Evolutionary conservation across 1,284 basidiomycete genomes (phyloP).

Genomic region (Rhizoctonia solani): DNA sequence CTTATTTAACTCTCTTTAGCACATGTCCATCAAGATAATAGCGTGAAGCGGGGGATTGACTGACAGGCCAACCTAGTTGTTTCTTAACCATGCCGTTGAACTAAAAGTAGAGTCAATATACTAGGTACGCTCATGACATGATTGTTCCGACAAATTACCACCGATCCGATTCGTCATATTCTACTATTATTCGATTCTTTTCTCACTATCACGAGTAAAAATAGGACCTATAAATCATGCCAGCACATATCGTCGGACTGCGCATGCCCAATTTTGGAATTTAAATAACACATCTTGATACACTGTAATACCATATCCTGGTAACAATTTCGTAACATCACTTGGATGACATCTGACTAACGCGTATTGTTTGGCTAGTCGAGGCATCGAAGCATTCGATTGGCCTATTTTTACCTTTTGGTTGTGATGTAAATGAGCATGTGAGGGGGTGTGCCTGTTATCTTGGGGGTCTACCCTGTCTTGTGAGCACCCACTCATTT

Average conservation of each 20-base stretch:
- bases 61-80: too few relatives aligned
- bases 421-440: neutral
- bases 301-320: neutral
- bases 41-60: too few relatives aligned
- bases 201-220: neutral
- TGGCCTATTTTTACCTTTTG: neutral
- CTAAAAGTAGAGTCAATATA: too few relatives aligned
- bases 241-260: neutral
- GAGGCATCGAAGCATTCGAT: neutral
- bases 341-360: neutral
- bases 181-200: neutral
- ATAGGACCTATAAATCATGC: neutral
- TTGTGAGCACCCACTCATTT: neutral
- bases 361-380: neutral
- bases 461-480: neutral
- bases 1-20: too few relatives aligned
- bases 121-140: too few relatives aligned
- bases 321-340: neutral
- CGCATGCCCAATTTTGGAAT: neutral
- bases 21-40: too few relatives aligned
- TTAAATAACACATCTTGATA: neutral
- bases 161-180: too few relatives aligned
- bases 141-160: constrained; percentile 38
- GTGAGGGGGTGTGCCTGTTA: neutral
- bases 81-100: too few relatives aligned